Evolutionary conservation across 2,329 filamentous ascomycete species (phyloP).

Genomic region (Cytospora piceae): DNA sequence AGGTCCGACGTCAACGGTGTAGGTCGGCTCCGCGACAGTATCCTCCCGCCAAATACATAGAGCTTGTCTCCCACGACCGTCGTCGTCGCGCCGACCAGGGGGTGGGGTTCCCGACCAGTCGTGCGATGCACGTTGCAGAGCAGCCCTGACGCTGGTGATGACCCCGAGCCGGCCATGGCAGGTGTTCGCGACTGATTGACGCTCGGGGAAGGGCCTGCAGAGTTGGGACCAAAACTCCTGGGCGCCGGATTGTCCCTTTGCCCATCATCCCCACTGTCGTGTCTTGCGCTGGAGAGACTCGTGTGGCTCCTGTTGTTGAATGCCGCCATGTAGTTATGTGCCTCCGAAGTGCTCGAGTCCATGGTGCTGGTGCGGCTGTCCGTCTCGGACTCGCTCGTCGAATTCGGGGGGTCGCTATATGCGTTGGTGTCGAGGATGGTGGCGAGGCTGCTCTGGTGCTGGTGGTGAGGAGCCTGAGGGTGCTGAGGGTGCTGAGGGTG

Average conservation of each 20-base stretch:
- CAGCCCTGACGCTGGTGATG: conserved; percentile 52
- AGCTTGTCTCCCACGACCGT: conserved; percentile 94
- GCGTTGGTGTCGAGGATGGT: conserved; percentile 42
- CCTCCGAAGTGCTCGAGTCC: conserved; percentile 47
- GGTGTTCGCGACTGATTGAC: conserved; percentile 46
- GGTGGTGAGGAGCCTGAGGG: conserved; percentile 22
- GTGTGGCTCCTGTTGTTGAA: conserved; percentile 52
- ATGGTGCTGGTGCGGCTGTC: conserved; percentile 52
- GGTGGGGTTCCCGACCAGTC: conserved; percentile 87
- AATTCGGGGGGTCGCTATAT: conserved; percentile 25
- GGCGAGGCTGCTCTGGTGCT: conserved; percentile 35
- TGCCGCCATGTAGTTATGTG: conserved; percentile 41
- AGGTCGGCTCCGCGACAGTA: conserved; percentile 81
- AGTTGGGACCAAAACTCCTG: conserved; percentile 57
- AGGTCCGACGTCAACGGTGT: conserved; percentile 83
- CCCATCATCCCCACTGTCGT: conserved; percentile 50
- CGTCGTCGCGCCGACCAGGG: conserved; percentile 91
- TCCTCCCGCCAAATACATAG: conserved; percentile 92
- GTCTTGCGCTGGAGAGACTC: conserved; percentile 41
- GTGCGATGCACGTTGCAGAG: conserved; percentile 81
- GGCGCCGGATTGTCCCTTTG: conserved; percentile 54
- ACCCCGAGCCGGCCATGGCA: conserved; percentile 40
- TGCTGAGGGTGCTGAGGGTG: conserved; percentile 16
- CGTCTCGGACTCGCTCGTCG: conserved; percentile 35
- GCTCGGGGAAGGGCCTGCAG: conserved; percentile 61